Conservation (phyloP, 2,329 filamentous ascomycete genomes). For the Eutypella sp. region DNA sequence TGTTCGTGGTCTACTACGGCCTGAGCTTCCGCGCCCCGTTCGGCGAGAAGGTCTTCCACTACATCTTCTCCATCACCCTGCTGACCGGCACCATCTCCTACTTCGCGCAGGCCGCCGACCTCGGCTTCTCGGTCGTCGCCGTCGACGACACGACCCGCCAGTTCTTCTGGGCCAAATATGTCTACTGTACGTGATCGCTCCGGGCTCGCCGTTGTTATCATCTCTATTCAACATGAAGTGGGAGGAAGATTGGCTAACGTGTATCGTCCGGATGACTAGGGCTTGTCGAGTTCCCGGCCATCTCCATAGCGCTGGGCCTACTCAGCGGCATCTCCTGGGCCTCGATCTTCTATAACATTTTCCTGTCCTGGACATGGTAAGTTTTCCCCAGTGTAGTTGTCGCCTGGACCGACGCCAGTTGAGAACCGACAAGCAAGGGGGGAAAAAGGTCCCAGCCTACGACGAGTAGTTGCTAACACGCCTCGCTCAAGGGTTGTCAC, state of each 20-base stretch:
- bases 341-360: constrained; percentile 47
- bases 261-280: constrained; percentile 12
- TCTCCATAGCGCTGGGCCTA: constrained; percentile 43
- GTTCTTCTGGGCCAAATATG: constrained; percentile 52
- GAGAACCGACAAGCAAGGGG: too few relatives aligned
- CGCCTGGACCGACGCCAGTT: too few relatives aligned
- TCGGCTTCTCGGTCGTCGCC: constrained; percentile 38
- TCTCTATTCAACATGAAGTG: too few relatives aligned
- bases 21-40: constrained; percentile 37
- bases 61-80: constrained; percentile 45
- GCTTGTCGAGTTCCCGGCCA: constrained; percentile 44
- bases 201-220: too few relatives aligned
- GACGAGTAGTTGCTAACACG: not conserved
- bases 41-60: constrained; percentile 52
- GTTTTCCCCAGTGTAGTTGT: constrained; percentile 5
- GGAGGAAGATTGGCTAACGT: too few relatives aligned
- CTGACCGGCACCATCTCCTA: constrained; percentile 46
- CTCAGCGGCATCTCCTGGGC: constrained; percentile 51
- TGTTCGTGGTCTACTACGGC: constrained; percentile 38
- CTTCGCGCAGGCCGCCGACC: constrained; percentile 47
- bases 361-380: constrained; percentile 44
- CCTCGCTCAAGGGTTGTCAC: constrained; percentile 32
- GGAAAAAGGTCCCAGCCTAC: too few relatives aligned
- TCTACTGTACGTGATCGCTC: constrained; percentile 33
- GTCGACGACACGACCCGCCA: constrained; percentile 37